Evolutionary conservation across 176 grass and related monocot species (phyloP).

Genomic region (Typha latifolia): DNA sequence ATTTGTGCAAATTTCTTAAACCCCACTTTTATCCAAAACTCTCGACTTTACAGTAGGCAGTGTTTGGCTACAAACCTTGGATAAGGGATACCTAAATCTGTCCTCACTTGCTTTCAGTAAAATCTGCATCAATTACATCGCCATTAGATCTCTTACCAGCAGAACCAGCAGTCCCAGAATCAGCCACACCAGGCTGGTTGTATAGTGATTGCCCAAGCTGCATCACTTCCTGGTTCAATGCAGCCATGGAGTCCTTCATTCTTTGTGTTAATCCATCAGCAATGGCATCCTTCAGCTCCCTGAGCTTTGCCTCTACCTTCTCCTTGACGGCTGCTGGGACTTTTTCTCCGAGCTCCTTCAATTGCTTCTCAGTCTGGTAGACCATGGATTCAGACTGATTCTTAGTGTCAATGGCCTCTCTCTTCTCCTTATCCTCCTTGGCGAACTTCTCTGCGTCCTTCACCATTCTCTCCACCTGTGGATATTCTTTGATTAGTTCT

Average conservation of each 20-base stretch:
- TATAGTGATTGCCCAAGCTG: slow-evolving; percentile 63
- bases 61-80: too few species aligned
- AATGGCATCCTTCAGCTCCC: slow-evolving; percentile 44
- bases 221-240: slow-evolving; percentile 73
- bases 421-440: slow-evolving; percentile 65
- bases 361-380: slow-evolving; percentile 72
- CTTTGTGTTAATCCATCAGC: slow-evolving; percentile 34
- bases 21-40: too few species aligned
- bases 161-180: background rate
- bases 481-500: too few species aligned
- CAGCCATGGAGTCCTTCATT: slow-evolving; percentile 45
- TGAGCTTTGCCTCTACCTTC: slow-evolving; percentile 45
- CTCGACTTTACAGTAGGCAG: too few species aligned
- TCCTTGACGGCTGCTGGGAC: slow-evolving; percentile 47
- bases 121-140: too few species aligned
- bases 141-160: too few species aligned
- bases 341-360: slow-evolving; percentile 71
- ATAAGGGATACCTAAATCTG: too few species aligned
- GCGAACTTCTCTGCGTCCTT: slow-evolving; percentile 59
- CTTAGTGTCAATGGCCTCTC: slow-evolving; percentile 59
- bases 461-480: slow-evolving; percentile 66
- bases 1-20: too few species aligned
- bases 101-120: background rate
- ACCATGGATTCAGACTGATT: slow-evolving; percentile 70
- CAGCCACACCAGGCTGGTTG: slow-evolving; percentile 38